Base-by-base conservation (phyloP, 495 filamentous ascomycete species). In the Penicillium dipodomyicola region DNA sequence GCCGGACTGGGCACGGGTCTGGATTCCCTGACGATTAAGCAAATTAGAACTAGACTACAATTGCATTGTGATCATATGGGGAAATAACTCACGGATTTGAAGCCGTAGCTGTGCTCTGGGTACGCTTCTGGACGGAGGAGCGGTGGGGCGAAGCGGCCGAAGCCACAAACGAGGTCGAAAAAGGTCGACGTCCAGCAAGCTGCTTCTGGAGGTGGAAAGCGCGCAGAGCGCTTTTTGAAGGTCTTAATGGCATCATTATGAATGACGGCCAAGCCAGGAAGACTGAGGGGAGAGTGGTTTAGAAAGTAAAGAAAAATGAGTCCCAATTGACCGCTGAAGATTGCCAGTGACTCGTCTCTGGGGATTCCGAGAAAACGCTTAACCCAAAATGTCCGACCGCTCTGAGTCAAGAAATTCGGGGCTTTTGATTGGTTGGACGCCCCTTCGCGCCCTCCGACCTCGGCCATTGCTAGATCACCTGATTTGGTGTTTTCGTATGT, bases 1-100 rank as follows among this genome's bases (percentile, higher is more conserved):
- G 86, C 74, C 50, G 87, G 84, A 60, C 85, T 87, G n/a, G 89
- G 85, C 17, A 75, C 77, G 44, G 83, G 80, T 62, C 84, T 75
- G 35, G 73, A 59, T 32, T 73, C 69, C 20, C 77, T 80, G 54
- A 10, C 41, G 30, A 43, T 25, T 2, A 7, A 46, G 45, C 27
- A 5, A 27, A 29, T 33, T 6, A 51, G 20, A 12, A 41, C 17
- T 19, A 12, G 32, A 30, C 37, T 15, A 29, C 23, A 12, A 39
- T 47, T 30, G 22, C 43, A 29, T 29, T 25, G 27, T 15, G 2
- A 27, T n/a, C 5, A 6, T 20, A 23, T n/a, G 15, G 35, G 3
- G 8, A 1, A 3, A 19, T 48, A 7, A 75, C 79, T 70, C 54
- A 82, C 79, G 77, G 61, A 17, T 72, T 67, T 46, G 73, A 49